These are phyloP conservation scores for Ruellia speciosa DNA, from an alignment of 305 asterid species.

Conservation along the genomic window DNA sequence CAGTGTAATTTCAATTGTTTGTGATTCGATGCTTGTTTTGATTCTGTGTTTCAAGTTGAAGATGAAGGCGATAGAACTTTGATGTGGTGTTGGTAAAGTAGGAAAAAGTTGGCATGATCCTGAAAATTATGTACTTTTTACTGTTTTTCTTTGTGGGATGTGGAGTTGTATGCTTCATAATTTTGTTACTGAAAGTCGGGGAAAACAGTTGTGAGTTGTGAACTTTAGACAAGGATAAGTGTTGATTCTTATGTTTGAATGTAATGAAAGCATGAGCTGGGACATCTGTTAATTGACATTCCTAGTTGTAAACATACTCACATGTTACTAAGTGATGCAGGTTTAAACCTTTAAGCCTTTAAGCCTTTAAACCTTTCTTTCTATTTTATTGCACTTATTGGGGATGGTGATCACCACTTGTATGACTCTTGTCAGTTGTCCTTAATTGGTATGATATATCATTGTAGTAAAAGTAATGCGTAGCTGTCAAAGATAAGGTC, in stretches of 20 bases:
- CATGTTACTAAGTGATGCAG: not conserved
- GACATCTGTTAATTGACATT: not conserved
- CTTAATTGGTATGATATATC: not conserved
- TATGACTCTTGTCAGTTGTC: not conserved
- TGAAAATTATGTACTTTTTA: not conserved
- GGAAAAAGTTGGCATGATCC: not conserved
- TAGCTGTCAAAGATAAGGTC: not conserved
- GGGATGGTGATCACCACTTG: not conserved
- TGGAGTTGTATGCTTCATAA: not conserved
- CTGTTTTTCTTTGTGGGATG: not conserved
- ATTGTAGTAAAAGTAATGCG: not conserved
- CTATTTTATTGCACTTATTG: not conserved
- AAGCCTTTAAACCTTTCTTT: not conserved
- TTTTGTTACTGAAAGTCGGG: not conserved
- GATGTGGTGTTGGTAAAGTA: slow-evolving; percentile 8
- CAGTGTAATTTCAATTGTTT: no score
- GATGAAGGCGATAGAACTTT: slow-evolving; percentile 11
- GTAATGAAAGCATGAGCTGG: not conserved
- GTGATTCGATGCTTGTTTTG: no score
- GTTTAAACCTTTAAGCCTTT: not conserved
- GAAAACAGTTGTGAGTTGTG: not conserved
- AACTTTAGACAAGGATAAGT: not conserved
- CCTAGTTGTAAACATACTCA: not conserved
- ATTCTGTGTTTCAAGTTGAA: not conserved
- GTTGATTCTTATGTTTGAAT: not conserved